Conservation (phyloP, 495 filamentous ascomycete species). For the Penicillium tannophilum region DNA sequence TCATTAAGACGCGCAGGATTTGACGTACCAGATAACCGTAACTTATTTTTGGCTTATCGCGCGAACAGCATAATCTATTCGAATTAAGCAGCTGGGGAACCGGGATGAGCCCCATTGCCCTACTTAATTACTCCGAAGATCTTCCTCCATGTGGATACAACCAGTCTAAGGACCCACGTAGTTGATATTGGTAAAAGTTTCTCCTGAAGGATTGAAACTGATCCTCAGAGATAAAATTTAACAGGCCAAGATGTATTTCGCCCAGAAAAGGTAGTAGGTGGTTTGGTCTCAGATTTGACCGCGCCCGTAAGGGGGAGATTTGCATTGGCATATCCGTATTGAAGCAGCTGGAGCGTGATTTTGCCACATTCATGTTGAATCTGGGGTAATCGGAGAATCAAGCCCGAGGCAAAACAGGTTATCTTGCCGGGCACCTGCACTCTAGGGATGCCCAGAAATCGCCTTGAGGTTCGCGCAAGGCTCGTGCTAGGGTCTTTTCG, state of each 20-base stretch:
- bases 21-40: background rate
- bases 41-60: slow-evolving; percentile 1
- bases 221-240: background rate
- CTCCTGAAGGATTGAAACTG: background rate
- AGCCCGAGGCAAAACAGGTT: background rate
- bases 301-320: background rate
- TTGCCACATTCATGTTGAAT: background rate
- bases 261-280: background rate
- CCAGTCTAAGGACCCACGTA: background rate
- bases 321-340: background rate
- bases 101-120: background rate
- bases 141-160: background rate
- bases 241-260: background rate
- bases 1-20: background rate
- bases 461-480: background rate
- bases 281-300: background rate
- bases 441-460: background rate
- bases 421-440: background rate
- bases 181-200: background rate
- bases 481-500: background rate
- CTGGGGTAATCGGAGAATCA: background rate
- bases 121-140: background rate
- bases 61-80: background rate
- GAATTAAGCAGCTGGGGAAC: background rate
- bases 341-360: background rate